These are phyloP conservation scores for Ganoderma lucidum DNA, from an alignment of 1,284 basidiomycete genomes.

Conservation along the genomic window DNA sequence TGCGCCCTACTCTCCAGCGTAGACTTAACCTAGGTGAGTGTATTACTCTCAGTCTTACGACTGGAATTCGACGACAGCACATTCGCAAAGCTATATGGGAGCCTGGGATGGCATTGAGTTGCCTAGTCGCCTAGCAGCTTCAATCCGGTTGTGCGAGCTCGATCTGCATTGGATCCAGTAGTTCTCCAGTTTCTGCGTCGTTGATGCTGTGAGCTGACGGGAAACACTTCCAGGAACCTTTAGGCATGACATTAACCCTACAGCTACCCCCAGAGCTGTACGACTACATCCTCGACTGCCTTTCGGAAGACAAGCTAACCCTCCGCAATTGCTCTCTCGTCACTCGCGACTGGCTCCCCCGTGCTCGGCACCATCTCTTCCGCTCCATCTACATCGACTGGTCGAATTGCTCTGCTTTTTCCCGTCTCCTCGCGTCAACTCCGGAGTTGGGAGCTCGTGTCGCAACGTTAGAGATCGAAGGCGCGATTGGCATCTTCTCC, in stretches of 20 bases:
- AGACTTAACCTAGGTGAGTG: background rate
- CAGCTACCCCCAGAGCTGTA: conserved; percentile 25
- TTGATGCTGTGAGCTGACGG: background rate
- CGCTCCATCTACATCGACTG: conserved; percentile 32
- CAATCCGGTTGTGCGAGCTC: background rate
- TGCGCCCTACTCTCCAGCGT: too few relatives aligned
- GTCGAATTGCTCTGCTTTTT: conserved; percentile 30
- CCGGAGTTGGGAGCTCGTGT: conserved; percentile 20
- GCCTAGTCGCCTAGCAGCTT: background rate
- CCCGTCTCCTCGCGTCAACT: conserved; percentile 23
- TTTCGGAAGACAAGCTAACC: conserved; percentile 23
- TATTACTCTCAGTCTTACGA: background rate
- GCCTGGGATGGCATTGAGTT: background rate
- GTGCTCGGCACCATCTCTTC: conserved; percentile 28
- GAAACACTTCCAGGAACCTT: background rate
- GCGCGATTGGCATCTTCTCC: conserved; percentile 32
- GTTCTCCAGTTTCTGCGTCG: background rate
- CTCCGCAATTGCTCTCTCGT: conserved; percentile 26
- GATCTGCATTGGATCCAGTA: background rate
- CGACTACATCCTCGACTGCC: conserved; percentile 25
- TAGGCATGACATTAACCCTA: background rate
- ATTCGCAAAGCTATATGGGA: background rate
- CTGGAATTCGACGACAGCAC: background rate
- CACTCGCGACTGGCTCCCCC: conserved; percentile 21
- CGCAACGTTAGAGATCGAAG: conserved; percentile 30